Base-by-base conservation (phyloP, 768 basidiomycete species). In the Harrya chromipes region DNA sequence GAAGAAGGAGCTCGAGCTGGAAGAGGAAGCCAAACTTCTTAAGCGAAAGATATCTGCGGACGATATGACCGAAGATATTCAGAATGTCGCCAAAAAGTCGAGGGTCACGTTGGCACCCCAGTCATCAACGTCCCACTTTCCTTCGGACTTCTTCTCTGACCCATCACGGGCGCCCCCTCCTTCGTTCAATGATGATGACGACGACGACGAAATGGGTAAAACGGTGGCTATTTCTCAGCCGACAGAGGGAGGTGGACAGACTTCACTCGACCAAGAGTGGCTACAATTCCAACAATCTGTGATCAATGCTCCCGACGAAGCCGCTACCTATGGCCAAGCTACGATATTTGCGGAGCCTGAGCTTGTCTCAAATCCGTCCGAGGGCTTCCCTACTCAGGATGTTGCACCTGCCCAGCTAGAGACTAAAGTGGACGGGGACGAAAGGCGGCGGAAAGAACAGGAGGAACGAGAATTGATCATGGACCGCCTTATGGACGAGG, bases 381-480 rank as follows among this genome's bases (percentile, higher is more conserved):
- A 73, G 56, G 79, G 85, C 31, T 75, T 87, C 46, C 78, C 81
- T 14, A 54, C 62, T 16, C 60, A 66, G 21, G 67, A 61, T 23
- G 68, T 48, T 9, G 54, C 34, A 13, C 65, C 54, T 19, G 65
- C 60, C 3, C 56, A 55, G 16, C 46, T 55, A 4, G 44, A 26
- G 40, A 24, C 34, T 23, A 57, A 34, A 42, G 36, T 12, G 33
- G 56, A 51, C 4, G 76, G 75, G 41, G 72, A 74, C 44, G 62
- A 65, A 44, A 73, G 79, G 58, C 69, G 67, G 57, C 66, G 70
- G 56, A 84, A 75, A 65, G 83, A 84, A 58, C 74, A 73, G 61
- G 88, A 91, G 20, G 90, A 92, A 46, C 75, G 80, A 42, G 89
- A 92, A 57, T 68, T 91, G 51, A 91, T 92, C 38, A 87, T 92